Conservation (phyloP, 345 rosid species). For the Stellera chamaejasme region DNA sequence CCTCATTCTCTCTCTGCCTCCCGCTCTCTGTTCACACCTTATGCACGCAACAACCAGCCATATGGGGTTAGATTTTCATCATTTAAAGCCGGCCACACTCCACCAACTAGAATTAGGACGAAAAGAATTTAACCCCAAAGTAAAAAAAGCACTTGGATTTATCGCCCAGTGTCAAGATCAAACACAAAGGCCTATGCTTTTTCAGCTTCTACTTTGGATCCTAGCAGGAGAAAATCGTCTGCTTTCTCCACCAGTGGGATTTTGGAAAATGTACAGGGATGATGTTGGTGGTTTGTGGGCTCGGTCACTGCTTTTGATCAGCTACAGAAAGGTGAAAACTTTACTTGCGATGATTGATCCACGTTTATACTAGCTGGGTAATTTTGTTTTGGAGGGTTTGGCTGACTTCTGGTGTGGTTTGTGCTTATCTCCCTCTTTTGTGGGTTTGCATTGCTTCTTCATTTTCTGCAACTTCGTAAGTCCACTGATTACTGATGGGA, state of each 20-base stretch:
- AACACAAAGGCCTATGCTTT: not conserved
- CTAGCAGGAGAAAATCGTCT: not conserved
- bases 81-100: too few relatives aligned
- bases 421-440: constrained; percentile 4
- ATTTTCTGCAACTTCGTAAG: too few relatives aligned
- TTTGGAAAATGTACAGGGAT: constrained; percentile 27
- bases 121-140: too few relatives aligned
- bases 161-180: too few relatives aligned
- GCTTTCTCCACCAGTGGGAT: constrained; percentile 3
- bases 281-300: constrained; percentile 48
- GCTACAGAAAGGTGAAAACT: constrained; percentile 42
- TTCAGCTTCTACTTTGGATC: constrained; percentile 1
- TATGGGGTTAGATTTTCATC: too few relatives aligned
- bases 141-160: too few relatives aligned
- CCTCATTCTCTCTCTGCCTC: too few relatives aligned
- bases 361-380: constrained; percentile 8
- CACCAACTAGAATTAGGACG: too few relatives aligned
- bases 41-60: too few relatives aligned
- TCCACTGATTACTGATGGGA: too few relatives aligned
- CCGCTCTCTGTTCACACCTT: too few relatives aligned
- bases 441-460: not conserved
- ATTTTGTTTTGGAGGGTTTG: constrained; percentile 11
- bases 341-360: constrained; percentile 23
- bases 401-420: constrained; percentile 10
- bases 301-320: constrained; percentile 32